Evolutionary conservation across 2,329 filamentous ascomycete species (phyloP).

Genomic region (Rhinocladiella similis): DNA sequence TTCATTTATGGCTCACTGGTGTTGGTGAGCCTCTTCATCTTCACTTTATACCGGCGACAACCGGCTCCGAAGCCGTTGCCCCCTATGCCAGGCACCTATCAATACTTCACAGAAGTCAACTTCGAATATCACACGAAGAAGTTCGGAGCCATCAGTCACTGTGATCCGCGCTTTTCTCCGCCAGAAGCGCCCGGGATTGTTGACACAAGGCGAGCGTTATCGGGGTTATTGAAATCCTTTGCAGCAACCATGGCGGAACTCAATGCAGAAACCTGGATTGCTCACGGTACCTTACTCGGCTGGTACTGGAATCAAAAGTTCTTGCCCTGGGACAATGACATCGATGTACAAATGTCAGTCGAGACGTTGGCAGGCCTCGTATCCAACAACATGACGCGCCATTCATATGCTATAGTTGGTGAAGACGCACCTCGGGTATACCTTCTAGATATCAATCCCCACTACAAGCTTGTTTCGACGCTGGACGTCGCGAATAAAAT

Average conservation of each 20-base stretch:
- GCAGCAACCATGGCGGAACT: constrained; percentile 11
- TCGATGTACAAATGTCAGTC: constrained; percentile 19
- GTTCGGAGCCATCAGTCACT: constrained; percentile 16
- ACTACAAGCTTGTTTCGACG: constrained; percentile 9
- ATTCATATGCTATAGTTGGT: not conserved
- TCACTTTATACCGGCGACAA: not conserved
- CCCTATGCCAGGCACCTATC: constrained; percentile 15
- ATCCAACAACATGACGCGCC: constrained; percentile 14
- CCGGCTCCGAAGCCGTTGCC: not conserved
- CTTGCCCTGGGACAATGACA: constrained; percentile 21
- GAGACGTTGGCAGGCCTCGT: constrained; percentile 2
- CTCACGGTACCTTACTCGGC: constrained; percentile 17
- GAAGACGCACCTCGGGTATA: constrained; percentile 7
- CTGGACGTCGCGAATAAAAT: constrained; percentile 20
- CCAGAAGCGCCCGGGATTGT: constrained; percentile 4
- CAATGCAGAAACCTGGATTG: constrained; percentile 18
- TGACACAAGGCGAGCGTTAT: not conserved
- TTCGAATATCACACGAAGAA: constrained; percentile 13
- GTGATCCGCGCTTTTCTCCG: constrained; percentile 12
- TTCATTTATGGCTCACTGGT: not conserved
- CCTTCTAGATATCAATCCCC: constrained; percentile 21
- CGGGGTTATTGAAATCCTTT: constrained; percentile 10
- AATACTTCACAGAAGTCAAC: constrained; percentile 17
- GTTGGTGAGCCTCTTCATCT: not conserved
- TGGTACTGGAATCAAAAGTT: constrained; percentile 22